Percentiles rank a stretch among this genome's conserved stretches.
phyloP scores from a whole-genome alignment of 495 filamentous ascomycete species.

The Hypoxylon subgilvum region DNA sequence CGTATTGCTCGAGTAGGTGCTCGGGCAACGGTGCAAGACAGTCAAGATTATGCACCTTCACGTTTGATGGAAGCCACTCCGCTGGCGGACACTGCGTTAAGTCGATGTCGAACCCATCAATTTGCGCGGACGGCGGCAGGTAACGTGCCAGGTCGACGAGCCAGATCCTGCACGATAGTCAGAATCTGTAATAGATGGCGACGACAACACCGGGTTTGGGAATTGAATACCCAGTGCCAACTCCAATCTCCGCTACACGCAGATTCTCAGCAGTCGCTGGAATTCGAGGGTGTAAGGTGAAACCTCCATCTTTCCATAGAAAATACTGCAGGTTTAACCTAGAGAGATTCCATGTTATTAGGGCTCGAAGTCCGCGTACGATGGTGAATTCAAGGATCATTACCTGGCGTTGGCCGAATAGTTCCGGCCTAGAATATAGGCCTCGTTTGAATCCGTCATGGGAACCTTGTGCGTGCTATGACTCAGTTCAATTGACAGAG shows the following conservation, averaged over 20 bases:
- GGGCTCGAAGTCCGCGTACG: too few species aligned
- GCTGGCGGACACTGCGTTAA: conserved; percentile 1
- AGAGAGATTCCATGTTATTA: too few species aligned
- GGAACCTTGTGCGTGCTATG: too few species aligned
- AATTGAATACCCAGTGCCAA: conserved; percentile 7
- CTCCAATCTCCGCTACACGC: conserved; percentile 10
- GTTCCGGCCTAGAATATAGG: too few species aligned
- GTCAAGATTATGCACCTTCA: conserved; percentile 1
- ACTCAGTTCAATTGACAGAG: too few species aligned
- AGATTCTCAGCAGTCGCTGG: background rate
- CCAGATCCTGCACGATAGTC: conserved; percentile 9
- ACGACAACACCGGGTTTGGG: background rate
- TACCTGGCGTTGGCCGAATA: too few species aligned
- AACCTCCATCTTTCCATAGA: conserved; percentile 12
- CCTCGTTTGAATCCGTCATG: too few species aligned
- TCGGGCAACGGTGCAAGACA: conserved; percentile 5
- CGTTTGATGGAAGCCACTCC: conserved; percentile 9
- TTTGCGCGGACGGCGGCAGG: conserved; percentile 6
- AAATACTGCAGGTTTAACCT: conserved; percentile 16
- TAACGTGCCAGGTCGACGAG: conserved; percentile 11
- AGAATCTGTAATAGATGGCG: too few species aligned
- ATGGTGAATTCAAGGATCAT: too few species aligned
- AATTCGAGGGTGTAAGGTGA: conserved; percentile 6
- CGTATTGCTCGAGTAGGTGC: conserved; percentile 9
- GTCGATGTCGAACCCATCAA: conserved; percentile 10